Conservation (phyloP, 805 yeast species). For the Candida chauliodis region DNA sequence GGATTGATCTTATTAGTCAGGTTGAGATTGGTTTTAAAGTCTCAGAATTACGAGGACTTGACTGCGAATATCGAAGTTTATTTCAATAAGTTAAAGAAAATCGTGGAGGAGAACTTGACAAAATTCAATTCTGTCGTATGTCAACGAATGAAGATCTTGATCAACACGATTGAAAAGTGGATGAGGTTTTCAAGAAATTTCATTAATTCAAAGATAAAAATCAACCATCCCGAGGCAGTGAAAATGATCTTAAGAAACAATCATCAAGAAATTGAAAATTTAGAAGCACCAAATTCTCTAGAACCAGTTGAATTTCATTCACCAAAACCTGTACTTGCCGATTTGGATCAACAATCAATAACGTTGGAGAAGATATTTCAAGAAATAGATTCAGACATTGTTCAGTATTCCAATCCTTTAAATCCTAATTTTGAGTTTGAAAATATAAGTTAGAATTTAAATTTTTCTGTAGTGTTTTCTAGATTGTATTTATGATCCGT, state of each 20-base stretch:
- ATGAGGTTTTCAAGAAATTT: constrained; percentile 20
- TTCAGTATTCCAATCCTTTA: constrained; percentile 16
- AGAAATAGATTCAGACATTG: constrained; percentile 28
- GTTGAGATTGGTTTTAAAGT: constrained; percentile 42
- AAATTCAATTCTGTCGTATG: constrained; percentile 20
- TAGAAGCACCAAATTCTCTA: constrained; percentile 23
- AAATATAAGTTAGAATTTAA: constrained; percentile 12
- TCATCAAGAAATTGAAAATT: constrained; percentile 28
- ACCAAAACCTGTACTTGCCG: neutral
- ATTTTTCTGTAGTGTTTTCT: constrained; percentile 3
- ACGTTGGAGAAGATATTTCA: constrained; percentile 24
- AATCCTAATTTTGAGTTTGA: neutral
- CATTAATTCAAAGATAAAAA: constrained; percentile 2
- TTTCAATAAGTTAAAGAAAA: constrained; percentile 15
- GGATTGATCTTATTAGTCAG: constrained; percentile 47
- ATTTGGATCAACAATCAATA: neutral
- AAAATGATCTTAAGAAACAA: constrained; percentile 27
- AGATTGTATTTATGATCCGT: constrained; percentile 15
- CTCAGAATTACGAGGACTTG: constrained; percentile 29
- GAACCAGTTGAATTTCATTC: neutral
- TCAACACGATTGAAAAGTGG: constrained; percentile 26
- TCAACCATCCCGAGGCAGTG: constrained; percentile 17
- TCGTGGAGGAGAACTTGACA: constrained; percentile 17
- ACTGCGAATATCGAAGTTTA: constrained; percentile 19
- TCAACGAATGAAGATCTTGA: constrained; percentile 20